Conservation (phyloP, 2,329 filamentous ascomycete species). For the Knufia fluminis region DNA sequence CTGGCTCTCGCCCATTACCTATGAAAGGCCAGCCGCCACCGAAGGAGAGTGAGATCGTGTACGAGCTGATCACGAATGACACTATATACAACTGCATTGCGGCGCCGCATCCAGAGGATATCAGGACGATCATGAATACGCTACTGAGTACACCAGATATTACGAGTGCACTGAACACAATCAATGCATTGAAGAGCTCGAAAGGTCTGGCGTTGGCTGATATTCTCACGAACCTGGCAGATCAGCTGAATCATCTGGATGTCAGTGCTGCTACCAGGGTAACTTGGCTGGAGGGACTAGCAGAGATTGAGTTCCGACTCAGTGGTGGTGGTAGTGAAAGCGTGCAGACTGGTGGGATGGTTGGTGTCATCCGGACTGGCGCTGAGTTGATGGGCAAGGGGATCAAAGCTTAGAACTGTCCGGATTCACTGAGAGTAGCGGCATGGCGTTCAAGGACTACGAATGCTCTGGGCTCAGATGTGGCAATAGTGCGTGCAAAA, state of each 20-base stretch:
- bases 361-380: conserved; percentile 78
- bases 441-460: neutral
- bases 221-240: conserved; percentile 76
- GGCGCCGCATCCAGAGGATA: conserved; percentile 81
- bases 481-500: neutral
- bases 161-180: conserved; percentile 75
- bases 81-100: conserved; percentile 97
- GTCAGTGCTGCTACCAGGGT: conserved; percentile 82
- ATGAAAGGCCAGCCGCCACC: conserved; percentile 33
- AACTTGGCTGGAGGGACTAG: conserved; percentile 80
- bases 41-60: conserved; percentile 53
- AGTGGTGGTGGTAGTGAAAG: conserved; percentile 78
- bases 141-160: conserved; percentile 79
- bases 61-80: conserved; percentile 82
- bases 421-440: neutral
- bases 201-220: conserved; percentile 88
- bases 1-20: conserved; percentile 63
- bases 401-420: conserved; percentile 10
- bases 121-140: conserved; percentile 73
- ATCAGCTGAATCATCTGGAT: conserved; percentile 72
- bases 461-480: neutral
- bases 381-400: conserved; percentile 60
- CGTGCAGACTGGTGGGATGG: conserved; percentile 85
- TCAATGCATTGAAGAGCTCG: conserved; percentile 76
- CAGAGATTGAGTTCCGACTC: conserved; percentile 85